These are phyloP conservation scores for Hyparrhenia diplandra DNA, from an alignment of 176 grass and related monocot species.

Conservation along the genomic window DNA sequence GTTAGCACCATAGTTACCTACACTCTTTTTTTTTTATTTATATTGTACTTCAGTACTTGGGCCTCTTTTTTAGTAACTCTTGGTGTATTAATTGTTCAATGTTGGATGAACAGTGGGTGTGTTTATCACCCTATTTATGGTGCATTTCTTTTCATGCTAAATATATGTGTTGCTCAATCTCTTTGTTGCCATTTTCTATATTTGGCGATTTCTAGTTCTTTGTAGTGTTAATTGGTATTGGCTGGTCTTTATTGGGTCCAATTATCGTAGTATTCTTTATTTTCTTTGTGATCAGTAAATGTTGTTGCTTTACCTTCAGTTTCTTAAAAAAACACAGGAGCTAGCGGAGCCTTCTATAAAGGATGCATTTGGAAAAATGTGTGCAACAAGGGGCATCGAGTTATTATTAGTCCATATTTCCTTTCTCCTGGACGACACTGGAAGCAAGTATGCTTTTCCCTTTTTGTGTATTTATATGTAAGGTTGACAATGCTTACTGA, in stretches of 20 bases:
- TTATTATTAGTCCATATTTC: constrained; percentile 90
- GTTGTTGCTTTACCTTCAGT: constrained; percentile 11
- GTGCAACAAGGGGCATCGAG: constrained; percentile 65
- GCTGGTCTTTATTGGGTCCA: not conserved
- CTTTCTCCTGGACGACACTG: constrained; percentile 92
- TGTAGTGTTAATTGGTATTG: not conserved
- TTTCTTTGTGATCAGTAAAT: not conserved
- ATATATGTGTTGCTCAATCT: not conserved
- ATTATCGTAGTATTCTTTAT: not conserved
- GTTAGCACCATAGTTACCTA: not conserved
- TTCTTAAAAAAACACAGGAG: constrained; percentile 59
- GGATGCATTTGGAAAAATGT: constrained; percentile 79
- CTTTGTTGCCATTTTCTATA: not conserved
- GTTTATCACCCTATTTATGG: not conserved
- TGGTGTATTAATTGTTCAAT: not conserved
- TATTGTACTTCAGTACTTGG: not conserved
- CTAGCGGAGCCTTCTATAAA: constrained; percentile 74
- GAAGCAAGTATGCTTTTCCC: constrained; percentile 54
- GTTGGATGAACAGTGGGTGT: not conserved
- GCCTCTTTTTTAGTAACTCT: not conserved
- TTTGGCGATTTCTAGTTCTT: not conserved
- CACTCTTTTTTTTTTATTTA: not conserved
- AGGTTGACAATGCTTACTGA: not conserved
- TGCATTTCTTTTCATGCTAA: not conserved
- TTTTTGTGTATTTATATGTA: not conserved